phyloP scores from a whole-genome alignment of 140 eudicot genomes.

The Oenanthe javanica region DNA sequence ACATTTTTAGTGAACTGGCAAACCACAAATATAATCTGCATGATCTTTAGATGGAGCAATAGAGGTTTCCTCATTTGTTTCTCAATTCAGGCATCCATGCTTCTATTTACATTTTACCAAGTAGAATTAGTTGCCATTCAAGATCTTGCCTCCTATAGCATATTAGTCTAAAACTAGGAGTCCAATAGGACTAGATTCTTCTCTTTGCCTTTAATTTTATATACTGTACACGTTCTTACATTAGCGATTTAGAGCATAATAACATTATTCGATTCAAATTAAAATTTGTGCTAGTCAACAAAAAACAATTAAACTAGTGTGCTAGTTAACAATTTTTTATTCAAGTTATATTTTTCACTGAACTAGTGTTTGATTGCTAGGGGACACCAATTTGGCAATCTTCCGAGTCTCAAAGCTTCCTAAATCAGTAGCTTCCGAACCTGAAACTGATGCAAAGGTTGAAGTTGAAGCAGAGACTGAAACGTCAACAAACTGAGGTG shows the following conservation, averaged over 20 bases:
- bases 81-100: background rate
- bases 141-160: background rate
- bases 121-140: background rate
- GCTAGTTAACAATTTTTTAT: background rate
- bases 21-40: background rate
- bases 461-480: conserved; percentile 3
- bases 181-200: background rate
- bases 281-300: background rate
- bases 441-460: background rate
- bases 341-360: background rate
- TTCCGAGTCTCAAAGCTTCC: conserved; percentile 6
- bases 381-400: conserved; percentile 10
- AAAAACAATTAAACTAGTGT: background rate
- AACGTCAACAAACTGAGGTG: background rate
- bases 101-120: background rate
- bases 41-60: too few species aligned
- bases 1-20: background rate
- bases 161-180: background rate
- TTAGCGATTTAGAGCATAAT: background rate
- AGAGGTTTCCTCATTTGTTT: background rate
- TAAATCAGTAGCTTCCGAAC: background rate
- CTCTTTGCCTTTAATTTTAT: background rate
- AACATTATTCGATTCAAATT: background rate
- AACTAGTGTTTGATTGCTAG: background rate
- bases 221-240: too few species aligned